These are phyloP conservation scores for Candida boidinii DNA, from an alignment of 805 yeast genomes.

Conservation along the genomic window DNA sequence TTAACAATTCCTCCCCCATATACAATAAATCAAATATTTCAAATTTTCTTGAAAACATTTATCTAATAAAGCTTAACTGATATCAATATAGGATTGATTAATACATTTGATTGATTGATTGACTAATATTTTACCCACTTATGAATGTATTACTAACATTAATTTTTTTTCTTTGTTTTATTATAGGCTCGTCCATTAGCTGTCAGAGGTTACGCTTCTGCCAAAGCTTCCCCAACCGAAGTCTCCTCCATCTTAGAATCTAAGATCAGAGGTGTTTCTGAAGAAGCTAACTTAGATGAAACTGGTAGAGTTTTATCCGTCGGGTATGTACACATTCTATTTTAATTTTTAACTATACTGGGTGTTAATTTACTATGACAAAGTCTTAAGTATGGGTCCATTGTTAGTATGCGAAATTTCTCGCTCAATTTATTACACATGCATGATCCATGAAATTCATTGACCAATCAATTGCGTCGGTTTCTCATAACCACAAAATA, in stretches of 20 bases:
- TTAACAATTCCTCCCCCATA: too few relatives aligned
- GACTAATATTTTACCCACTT: background rate
- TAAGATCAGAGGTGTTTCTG: constrained; percentile 98
- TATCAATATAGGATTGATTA: too few relatives aligned
- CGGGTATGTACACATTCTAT: constrained; percentile 52
- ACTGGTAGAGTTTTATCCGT: constrained; percentile 99
- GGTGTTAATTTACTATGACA: constrained; percentile 2
- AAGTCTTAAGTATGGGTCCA: too few relatives aligned
- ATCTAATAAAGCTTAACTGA: too few relatives aligned
- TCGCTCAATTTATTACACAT: too few relatives aligned
- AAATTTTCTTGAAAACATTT: too few relatives aligned
- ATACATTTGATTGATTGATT: constrained; percentile 6
- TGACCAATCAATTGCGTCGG: too few relatives aligned
- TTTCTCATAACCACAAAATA: background rate
- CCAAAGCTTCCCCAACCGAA: constrained; percentile 98
- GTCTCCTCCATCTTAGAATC: constrained; percentile 98
- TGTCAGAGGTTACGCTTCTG: constrained; percentile 80
- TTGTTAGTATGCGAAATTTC: too few relatives aligned
- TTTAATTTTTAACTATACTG: constrained; percentile 1
- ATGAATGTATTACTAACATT: background rate
- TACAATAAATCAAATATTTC: too few relatives aligned
- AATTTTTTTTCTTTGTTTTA: background rate
- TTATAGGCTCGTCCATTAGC: constrained; percentile 64
- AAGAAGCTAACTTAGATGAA: constrained; percentile 95
- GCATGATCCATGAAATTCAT: too few relatives aligned